Evolutionary conservation across 2,329 filamentous ascomycete genomes (phyloP), one percentile per base, ranked within the genome.

Genomic region (Graphiopsis chlorocephala): DNA sequence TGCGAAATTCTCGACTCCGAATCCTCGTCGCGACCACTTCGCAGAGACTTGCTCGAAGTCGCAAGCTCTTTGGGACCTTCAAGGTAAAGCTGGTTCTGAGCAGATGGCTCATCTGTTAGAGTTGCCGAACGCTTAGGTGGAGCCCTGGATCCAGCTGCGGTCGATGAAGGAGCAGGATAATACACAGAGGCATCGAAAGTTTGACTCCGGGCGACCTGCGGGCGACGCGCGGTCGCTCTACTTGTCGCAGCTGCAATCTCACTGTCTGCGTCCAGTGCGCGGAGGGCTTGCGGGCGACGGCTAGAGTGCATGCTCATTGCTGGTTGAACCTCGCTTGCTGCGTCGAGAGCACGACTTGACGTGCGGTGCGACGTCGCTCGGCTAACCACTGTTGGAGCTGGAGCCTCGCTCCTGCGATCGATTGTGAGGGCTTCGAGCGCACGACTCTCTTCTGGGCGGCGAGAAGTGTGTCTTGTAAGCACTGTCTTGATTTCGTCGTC

Each of bases 11-110:
- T 47, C 31, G 28, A 33, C 20, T 15, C 53, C 25, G 68, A 71
- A 53, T 55, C 65, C 75, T 76, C 76, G 47, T 74, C 77, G 61
- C 80, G 65, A n/a, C 67, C 64, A 20, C 63, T 66, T 55, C 69
- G 66, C 8, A 67, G 64, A 25, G 60, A 62, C 17, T 55, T 53
- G 33, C 31, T 29, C 20, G 60, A 53, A 35, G 60, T 25, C 17
- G 45, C 31, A 11, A 62, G 10, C 2, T 62, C 60, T 26, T 62
- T 62, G 4, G 60, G 48, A 8, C 60, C 60, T 31, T 62, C 60
- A 14, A 62, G 25, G 17, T 50, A 53, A 26, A 62, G 60, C 31
- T 53, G 60, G n/a, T 26, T 62, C 23, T 33, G 48, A 31, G 45
- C 15, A 8, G 47, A 25, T 1, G 47, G 45, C n/a, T 62, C 60